Evolutionary conservation across 805 yeast genomes (phyloP).

Genomic region (Starmera pachycereana): DNA sequence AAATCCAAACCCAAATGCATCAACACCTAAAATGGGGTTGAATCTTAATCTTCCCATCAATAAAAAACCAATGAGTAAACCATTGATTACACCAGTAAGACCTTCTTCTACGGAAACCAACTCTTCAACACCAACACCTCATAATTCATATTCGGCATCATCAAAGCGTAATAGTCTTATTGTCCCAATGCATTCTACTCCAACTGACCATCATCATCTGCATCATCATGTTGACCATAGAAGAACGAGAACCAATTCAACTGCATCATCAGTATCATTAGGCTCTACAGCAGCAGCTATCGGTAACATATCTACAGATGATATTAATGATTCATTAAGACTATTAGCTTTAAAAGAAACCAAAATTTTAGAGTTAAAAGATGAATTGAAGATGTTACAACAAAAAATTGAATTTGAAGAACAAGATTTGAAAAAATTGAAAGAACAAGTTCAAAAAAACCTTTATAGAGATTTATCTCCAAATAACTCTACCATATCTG

Average conservation of each 20-base stretch:
- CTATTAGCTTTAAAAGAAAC: conserved; percentile 59
- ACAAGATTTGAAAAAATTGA: conserved; percentile 22
- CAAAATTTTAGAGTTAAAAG: conserved; percentile 53
- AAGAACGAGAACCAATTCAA: conserved; percentile 15
- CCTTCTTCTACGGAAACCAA: no score
- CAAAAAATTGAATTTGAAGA: conserved; percentile 34
- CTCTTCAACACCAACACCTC: neutral
- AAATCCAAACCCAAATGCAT: conserved; percentile 8
- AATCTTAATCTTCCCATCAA: conserved; percentile 13
- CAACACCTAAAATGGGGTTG: conserved; percentile 12
- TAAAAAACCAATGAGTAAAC: neutral
- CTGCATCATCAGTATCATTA: neutral
- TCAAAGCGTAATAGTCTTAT: conserved; percentile 6
- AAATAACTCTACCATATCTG: neutral
- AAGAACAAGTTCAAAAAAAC: conserved; percentile 23
- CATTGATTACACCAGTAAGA: no score
- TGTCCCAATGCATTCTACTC: conserved; percentile 4
- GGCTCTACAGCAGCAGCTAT: neutral
- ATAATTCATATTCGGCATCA: neutral
- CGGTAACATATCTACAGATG: conserved; percentile 11
- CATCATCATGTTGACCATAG: conserved; percentile 1
- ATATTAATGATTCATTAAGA: conserved; percentile 45
- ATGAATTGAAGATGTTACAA: conserved; percentile 34
- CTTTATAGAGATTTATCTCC: conserved; percentile 16
- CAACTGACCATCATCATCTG: no score